Percentiles rank a stretch among this genome's conserved stretches.
Evolutionary conservation across 306 rosid genomes (phyloP).

Genomic region (Purshia tridentata): DNA sequence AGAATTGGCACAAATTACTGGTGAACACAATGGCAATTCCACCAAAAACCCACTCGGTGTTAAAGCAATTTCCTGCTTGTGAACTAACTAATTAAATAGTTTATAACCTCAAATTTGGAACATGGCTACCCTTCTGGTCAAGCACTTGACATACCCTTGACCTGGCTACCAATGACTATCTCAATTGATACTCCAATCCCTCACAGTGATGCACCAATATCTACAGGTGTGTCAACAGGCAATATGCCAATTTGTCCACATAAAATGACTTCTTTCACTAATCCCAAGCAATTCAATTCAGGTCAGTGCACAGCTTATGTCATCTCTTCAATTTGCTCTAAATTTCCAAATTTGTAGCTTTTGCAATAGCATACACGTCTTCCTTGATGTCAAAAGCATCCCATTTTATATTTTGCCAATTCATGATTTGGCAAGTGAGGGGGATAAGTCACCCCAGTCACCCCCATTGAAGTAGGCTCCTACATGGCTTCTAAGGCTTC

Average conservation of each 20-base stretch:
- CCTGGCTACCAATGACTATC: neutral
- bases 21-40: neutral
- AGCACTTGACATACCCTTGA: neutral
- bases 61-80: slow-evolving; percentile 10
- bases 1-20: slow-evolving; percentile 14
- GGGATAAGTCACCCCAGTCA: neutral
- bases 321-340: neutral
- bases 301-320: neutral
- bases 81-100: neutral
- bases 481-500: slow-evolving; percentile 52
- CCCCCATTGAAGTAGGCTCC: neutral
- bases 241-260: neutral
- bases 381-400: neutral
- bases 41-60: neutral
- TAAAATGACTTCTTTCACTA: neutral
- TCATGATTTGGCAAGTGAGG: neutral
- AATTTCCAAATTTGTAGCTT: neutral
- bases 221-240: neutral
- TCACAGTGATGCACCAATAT: neutral
- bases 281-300: neutral
- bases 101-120: neutral
- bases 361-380: neutral
- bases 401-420: too few species aligned
- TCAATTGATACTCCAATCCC: neutral
- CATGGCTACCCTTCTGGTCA: neutral